These are phyloP conservation scores for Persicaria tinctoria DNA, from an alignment of 148 eudicot genomes.

Conservation along the genomic window DNA sequence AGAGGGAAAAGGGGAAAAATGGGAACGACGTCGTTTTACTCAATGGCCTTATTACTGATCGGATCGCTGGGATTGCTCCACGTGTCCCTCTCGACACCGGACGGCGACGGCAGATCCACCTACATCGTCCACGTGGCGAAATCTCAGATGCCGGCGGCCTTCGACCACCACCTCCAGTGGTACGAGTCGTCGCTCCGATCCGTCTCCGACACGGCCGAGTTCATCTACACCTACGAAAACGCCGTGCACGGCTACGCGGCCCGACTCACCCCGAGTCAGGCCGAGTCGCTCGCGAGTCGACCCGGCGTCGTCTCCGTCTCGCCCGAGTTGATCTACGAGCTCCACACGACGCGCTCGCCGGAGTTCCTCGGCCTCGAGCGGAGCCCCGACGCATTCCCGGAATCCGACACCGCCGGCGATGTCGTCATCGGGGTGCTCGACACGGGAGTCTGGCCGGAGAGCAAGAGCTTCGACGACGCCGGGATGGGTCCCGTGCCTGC, in stretches of 20 bases:
- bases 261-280: conserved; percentile 31
- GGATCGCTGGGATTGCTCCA: conserved; percentile 20
- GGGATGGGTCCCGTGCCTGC: conserved; percentile 45
- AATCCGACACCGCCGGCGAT: conserved; percentile 24
- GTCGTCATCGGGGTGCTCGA: conserved; percentile 49
- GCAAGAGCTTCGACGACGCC: conserved; percentile 40
- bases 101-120: not conserved
- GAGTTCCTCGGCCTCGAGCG: conserved; percentile 44
- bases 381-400: conserved; percentile 21
- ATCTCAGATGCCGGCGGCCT: conserved; percentile 37
- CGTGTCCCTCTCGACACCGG: conserved; percentile 16
- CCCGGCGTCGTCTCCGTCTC: conserved; percentile 42
- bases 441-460: conserved; percentile 63
- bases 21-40: not conserved
- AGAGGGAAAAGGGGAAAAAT: not conserved
- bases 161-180: conserved; percentile 35
- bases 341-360: conserved; percentile 64
- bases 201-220: conserved; percentile 45
- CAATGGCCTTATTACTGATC: not conserved
- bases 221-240: conserved; percentile 43
- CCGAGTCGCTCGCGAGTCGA: conserved; percentile 21
- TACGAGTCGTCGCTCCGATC: conserved; percentile 41
- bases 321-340: conserved; percentile 41
- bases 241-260: conserved; percentile 50
- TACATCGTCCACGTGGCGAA: conserved; percentile 51